These are phyloP conservation scores for Quercus aquifolioides DNA, from an alignment of 306 rosid genomes.

Conservation along the genomic window DNA sequence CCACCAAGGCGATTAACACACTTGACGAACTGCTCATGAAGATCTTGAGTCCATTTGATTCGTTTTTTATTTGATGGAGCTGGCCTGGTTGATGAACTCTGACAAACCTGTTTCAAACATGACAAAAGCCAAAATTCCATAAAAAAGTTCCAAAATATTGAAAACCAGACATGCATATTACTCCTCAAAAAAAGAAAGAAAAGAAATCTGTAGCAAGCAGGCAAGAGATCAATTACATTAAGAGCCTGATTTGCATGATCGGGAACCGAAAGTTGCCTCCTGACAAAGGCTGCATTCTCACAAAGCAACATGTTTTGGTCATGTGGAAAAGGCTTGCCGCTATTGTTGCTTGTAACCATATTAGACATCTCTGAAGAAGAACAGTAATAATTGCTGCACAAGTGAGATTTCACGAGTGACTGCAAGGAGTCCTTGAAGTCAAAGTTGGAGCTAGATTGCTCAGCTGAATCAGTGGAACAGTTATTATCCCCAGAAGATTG, in stretches of 20 bases:
- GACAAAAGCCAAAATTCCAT: not conserved
- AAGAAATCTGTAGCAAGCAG: not conserved
- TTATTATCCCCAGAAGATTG: not conserved
- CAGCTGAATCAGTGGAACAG: not conserved
- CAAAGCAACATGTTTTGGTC: not conserved
- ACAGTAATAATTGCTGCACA: not conserved
- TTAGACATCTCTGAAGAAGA: not conserved
- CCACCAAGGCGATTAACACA: slow-evolving; percentile 41
- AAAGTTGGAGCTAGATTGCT: not conserved
- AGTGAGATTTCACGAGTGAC: not conserved
- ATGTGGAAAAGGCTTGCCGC: not conserved
- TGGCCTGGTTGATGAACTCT: slow-evolving; percentile 22
- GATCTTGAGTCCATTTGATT: slow-evolving; percentile 40
- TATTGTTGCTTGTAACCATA: not conserved
- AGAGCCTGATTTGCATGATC: not conserved
- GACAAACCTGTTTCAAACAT: not conserved
- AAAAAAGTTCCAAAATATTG: not conserved
- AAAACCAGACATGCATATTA: not conserved
- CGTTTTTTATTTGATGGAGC: slow-evolving; percentile 28
- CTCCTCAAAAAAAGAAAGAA: no score
- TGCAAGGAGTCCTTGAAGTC: not conserved
- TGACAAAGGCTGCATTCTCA: not conserved
- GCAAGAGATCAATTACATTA: not conserved
- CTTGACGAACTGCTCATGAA: slow-evolving; percentile 37
- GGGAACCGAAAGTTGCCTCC: not conserved